Conservation (phyloP, 2,329 filamentous ascomycete genomes). For the Penicillium sp. region DNA sequence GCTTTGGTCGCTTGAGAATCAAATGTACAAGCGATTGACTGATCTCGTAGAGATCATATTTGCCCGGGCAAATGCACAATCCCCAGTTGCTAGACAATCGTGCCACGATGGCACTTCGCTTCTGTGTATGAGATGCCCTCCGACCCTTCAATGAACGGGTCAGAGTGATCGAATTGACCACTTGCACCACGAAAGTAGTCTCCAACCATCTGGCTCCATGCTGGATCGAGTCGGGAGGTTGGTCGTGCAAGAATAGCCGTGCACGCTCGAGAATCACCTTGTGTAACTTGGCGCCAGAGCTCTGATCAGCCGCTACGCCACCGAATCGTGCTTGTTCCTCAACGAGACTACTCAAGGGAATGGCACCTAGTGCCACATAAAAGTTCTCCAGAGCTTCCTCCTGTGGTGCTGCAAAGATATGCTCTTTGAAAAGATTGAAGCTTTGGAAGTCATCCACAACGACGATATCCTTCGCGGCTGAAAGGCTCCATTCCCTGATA, state of each 20-base stretch:
- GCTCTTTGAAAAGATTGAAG: conserved; percentile 85
- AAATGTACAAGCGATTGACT: conserved; percentile 84
- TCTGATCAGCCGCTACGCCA: conserved; percentile 68
- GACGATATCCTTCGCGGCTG: conserved; percentile 72
- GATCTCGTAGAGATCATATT: conserved; percentile 88
- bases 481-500: conserved; percentile 80
- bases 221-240: conserved; percentile 76
- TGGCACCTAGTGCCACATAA: conserved; percentile 80
- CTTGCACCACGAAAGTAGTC: conserved; percentile 77
- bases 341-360: conserved; percentile 76
- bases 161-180: conserved; percentile 78
- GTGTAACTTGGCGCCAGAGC: conserved; percentile 70
- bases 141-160: conserved; percentile 76
- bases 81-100: conserved; percentile 63
- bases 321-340: conserved; percentile 79
- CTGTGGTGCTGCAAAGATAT: conserved; percentile 83
- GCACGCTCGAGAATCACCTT: conserved; percentile 86
- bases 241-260: conserved; percentile 87
- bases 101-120: conserved; percentile 74
- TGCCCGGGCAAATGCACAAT: conserved; percentile 76
- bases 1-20: conserved; percentile 79
- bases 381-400: conserved; percentile 86
- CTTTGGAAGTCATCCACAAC: conserved; percentile 87
- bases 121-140: conserved; percentile 72
- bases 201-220: conserved; percentile 92